Percentiles rank a stretch among this genome's conserved stretches.
Conservation (phyloP, 1,139 yeast genomes). For the Chernovozyma sophiae-reginae region DNA sequence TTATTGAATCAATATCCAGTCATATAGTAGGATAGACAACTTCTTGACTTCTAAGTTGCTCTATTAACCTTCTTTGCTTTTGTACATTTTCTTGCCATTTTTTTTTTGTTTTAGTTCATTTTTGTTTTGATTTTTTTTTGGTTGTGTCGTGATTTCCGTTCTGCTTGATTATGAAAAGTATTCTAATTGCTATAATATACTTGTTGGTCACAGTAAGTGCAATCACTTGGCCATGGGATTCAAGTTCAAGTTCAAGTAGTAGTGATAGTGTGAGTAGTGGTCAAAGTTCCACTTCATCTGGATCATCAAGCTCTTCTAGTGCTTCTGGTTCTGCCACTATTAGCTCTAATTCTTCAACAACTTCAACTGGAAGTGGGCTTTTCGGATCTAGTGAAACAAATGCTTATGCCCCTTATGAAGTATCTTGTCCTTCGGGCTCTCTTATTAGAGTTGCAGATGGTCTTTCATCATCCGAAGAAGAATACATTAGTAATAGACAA, state of each 20-base stretch:
- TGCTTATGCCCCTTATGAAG: conserved; percentile 25
- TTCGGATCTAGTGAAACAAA: conserved; percentile 9
- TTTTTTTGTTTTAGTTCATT: no score
- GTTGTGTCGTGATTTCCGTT: no score
- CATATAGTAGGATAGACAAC: no score
- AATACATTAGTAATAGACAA: conserved; percentile 26
- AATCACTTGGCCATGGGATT: conserved; percentile 1
- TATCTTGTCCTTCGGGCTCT: conserved; percentile 22
- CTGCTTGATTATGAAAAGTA: no score
- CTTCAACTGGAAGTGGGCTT: not conserved
- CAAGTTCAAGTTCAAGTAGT: conserved; percentile 1
- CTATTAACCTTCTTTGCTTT: no score
- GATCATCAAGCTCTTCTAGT: not conserved
- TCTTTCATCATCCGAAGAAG: conserved; percentile 23
- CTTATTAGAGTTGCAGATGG: conserved; percentile 26
- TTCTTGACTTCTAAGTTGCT: no score
- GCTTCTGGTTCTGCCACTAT: not conserved
- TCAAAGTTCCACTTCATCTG: not conserved
- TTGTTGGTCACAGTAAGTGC: conserved; percentile 1
- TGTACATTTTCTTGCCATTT: no score
- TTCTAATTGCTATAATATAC: not conserved
- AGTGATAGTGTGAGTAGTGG: not conserved
- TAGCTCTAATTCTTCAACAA: not conserved
- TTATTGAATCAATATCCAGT: no score
- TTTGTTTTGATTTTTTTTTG: no score